phyloP scores from a whole-genome alignment of 1,284 basidiomycete species.

The Cutaneotrichosporon sp. region DNA sequence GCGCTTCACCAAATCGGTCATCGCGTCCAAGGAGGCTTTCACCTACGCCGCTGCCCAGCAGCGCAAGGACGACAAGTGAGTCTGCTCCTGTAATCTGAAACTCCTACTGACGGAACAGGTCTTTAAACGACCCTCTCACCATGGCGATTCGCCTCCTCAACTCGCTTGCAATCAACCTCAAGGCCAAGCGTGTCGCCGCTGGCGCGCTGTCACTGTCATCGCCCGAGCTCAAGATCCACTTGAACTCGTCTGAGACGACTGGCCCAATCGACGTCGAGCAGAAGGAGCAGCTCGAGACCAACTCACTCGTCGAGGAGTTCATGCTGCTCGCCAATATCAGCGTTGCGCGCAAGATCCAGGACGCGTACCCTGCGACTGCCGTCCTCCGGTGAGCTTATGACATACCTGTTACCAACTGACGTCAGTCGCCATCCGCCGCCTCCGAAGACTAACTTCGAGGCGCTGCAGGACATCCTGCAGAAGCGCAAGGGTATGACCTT shows the following conservation, averaged over 20 bases:
- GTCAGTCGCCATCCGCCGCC: slow-evolving; percentile 87
- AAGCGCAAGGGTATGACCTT: slow-evolving; percentile 83
- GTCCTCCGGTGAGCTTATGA: slow-evolving; percentile 69
- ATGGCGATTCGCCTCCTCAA: slow-evolving; percentile 88
- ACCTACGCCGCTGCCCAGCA: slow-evolving; percentile 96
- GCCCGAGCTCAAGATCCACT: slow-evolving; percentile 94
- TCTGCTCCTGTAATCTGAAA: slow-evolving; percentile 18
- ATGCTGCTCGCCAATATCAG: slow-evolving; percentile 98
- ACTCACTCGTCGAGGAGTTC: slow-evolving; percentile 97
- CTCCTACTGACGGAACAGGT: slow-evolving; percentile 54
- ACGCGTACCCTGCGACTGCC: slow-evolving; percentile 92
- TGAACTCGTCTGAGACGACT: slow-evolving; percentile 86
- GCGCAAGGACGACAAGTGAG: slow-evolving; percentile 86
- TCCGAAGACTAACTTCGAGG: slow-evolving; percentile 92
- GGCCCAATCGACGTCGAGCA: slow-evolving; percentile 98
- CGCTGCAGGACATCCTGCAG: slow-evolving; percentile 84
- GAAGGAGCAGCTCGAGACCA: slow-evolving; percentile 89
- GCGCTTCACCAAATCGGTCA: slow-evolving; percentile 93
- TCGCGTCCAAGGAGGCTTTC: slow-evolving; percentile 93
- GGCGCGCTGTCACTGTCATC: slow-evolving; percentile 96
- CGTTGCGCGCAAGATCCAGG: slow-evolving; percentile 88
- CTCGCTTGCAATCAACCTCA: slow-evolving; percentile 79
- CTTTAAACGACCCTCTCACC: slow-evolving; percentile 78
- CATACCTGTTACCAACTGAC: background rate
- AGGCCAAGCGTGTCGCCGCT: slow-evolving; percentile 80